Percentiles rank a stretch among this genome's conserved stretches.
phyloP scores from a whole-genome alignment of 306 rosid genomes.

The Alnus rubra region DNA sequence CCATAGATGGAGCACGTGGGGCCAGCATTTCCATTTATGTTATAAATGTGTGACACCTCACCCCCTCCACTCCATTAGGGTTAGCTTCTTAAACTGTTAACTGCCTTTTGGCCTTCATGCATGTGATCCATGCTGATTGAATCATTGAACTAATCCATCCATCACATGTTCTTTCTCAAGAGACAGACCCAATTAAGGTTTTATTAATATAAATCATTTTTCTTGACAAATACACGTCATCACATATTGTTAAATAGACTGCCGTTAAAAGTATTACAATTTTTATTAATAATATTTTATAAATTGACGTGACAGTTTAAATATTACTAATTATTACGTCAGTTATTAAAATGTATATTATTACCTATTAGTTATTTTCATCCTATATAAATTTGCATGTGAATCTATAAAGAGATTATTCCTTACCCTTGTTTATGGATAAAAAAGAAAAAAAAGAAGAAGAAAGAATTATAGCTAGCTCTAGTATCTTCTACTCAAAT shows the following conservation, averaged over 20 bases:
- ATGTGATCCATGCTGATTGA: conserved; percentile 8
- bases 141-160: background rate
- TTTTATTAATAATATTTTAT: too few relatives aligned
- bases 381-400: too few relatives aligned
- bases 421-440: background rate
- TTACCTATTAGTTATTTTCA: too few relatives aligned
- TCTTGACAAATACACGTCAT: background rate
- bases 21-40: conserved; percentile 24
- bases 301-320: too few relatives aligned
- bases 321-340: too few relatives aligned
- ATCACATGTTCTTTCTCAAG: conserved; percentile 5
- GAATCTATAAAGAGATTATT: too few relatives aligned
- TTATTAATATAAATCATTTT: background rate
- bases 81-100: conserved; percentile 12
- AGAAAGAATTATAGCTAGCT: too few relatives aligned
- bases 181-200: background rate
- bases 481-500: background rate
- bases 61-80: background rate
- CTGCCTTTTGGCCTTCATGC: conserved; percentile 8
- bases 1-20: conserved; percentile 33
- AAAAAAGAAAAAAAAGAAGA: too few relatives aligned
- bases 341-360: too few relatives aligned
- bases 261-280: too few relatives aligned
- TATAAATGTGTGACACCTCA: conserved; percentile 9
- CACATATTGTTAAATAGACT: too few relatives aligned